A percentile compares a stretch with the other conserved stretches of the same genome.
phyloP scores from a whole-genome alignment of 2,329 filamentous ascomycete genomes.

The Sporothrix curviconia region DNA sequence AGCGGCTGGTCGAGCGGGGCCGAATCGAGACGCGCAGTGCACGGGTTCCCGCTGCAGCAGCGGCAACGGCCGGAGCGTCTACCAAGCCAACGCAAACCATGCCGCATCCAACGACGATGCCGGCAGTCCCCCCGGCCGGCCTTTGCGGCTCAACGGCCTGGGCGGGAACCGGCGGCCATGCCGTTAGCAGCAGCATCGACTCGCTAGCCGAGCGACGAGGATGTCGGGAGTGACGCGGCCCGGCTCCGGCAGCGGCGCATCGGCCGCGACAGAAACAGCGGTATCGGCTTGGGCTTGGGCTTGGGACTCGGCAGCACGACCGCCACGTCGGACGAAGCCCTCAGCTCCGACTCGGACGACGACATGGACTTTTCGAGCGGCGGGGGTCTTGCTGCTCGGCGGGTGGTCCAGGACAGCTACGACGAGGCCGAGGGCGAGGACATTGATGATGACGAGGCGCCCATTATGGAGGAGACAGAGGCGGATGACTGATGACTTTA shows the following conservation, averaged over 20 bases:
- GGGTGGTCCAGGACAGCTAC: background rate
- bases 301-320: conserved; percentile 11
- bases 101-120: background rate
- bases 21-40: conserved; percentile 33
- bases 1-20: conserved; percentile 59
- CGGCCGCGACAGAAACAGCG: background rate
- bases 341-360: conserved; percentile 1
- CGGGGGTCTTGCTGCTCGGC: background rate
- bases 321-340: conserved; percentile 16
- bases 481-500: background rate
- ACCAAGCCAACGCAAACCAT: background rate
- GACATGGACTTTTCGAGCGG: conserved; percentile 2
- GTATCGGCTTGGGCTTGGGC: background rate
- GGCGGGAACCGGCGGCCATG: conserved; percentile 6
- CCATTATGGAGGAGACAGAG: background rate
- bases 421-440: background rate
- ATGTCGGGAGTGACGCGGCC: background rate
- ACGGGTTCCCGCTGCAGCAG: background rate
- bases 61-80: background rate
- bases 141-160: background rate
- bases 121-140: background rate
- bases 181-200: conserved; percentile 13
- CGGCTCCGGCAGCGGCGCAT: background rate
- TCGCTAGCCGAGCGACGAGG: conserved; percentile 14
- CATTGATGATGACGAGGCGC: background rate